Evolutionary conservation across 2,329 filamentous ascomycete genomes (phyloP).

Genomic region (Aschersonia sp.): DNA sequence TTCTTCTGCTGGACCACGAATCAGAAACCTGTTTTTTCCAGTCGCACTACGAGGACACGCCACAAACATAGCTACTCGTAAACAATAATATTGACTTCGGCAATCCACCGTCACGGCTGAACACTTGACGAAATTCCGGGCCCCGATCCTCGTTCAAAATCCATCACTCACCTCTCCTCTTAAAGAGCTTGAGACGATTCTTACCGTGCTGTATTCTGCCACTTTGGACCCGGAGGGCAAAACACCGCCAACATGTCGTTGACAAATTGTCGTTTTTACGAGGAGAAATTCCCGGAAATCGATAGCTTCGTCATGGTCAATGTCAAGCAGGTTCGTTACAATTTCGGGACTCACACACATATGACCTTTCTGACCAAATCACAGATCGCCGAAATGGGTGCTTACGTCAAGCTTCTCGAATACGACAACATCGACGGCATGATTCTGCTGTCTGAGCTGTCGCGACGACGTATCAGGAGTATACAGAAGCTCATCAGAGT

Average conservation of each 20-base stretch:
- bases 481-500: conserved; percentile 99
- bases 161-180: background rate
- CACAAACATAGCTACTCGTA: no score
- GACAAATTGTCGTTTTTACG: conserved; percentile 93
- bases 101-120: no score
- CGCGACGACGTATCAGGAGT: conserved; percentile 91
- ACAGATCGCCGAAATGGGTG: conserved; percentile 98
- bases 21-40: no score
- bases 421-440: conserved; percentile 99
- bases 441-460: conserved; percentile 96
- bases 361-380: conserved; percentile 3
- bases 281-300: conserved; percentile 89
- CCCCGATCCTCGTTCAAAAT: conserved; percentile 16
- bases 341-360: background rate
- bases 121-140: conserved; percentile 4
- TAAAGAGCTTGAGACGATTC: background rate
- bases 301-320: conserved; percentile 99
- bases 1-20: no score
- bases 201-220: no score
- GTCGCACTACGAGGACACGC: no score
- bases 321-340: conserved; percentile 75
- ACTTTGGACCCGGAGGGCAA: conserved; percentile 24
- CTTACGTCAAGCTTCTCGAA: conserved; percentile 97
- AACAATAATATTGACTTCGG: no score
- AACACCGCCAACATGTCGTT: conserved; percentile 70